Base-by-base conservation (phyloP, 495 filamentous ascomycete species). In the Pseudoneurospora amorphoporcata region DNA sequence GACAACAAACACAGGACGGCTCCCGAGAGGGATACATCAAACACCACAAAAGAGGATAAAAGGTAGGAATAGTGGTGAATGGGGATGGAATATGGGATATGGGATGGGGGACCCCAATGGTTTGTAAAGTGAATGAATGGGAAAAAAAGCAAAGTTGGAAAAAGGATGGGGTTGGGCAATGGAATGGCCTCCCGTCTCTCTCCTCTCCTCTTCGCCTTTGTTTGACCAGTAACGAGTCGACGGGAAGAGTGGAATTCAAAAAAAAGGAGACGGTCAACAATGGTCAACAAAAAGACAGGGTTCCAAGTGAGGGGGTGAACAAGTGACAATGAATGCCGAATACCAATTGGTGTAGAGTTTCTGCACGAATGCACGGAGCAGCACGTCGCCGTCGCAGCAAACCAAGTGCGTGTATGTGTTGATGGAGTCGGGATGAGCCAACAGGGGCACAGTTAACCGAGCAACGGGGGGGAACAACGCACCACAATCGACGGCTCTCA, bases 11-110 rank as follows among this genome's bases (percentile, higher is more conserved):
- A 19, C 12, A 65, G 3, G 40, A 23, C 12, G 19, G 38, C 41
- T 61, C 53, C 29, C 53, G 53, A 61, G 6, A 61, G 16, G 53
- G 53, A 68, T 71, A 45, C 43, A 68, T 58, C 68, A 43, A 61
- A 43, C 42, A 61, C 45, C 7, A 69, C 35, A 23, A 53, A 61
- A 43, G 17, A 17, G 37, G 38, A 39, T 38, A 23, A 23, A 35
- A 29, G 45, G 69, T 23, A 68, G 43, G 42, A 53, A 71, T 47
- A 72, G 68, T 29, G 72, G 68, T 29, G 72, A 71, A 45, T 71
- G 69, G 69, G 69, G 53, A 73, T 71, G 69, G 41, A 53, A 72
- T 61, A 72, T 61, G 19, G 47, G 43, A 47, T 47, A 23, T 53
- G 45, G 45, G 23, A 61, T 32, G 53, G 53, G 53, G 53, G 53